A percentile compares a stretch with the other conserved stretches of the same genome.
These are phyloP conservation scores for Ogataea nakhonphanomensis DNA, from an alignment of 805 yeast genomes.

Conservation along the genomic window DNA sequence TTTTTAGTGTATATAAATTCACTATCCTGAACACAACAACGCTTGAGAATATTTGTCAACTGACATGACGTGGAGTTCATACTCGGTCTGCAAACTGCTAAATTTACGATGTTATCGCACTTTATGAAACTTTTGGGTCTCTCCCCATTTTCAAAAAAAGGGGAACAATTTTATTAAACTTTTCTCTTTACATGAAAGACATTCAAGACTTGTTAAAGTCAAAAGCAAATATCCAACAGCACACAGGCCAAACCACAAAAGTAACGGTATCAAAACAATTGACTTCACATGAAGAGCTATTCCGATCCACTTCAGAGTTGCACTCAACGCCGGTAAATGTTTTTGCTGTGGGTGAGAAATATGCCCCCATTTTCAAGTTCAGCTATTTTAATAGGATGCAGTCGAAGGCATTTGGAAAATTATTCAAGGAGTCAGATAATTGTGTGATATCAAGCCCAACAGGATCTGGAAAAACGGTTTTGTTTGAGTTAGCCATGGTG, in stretches of 20 bases:
- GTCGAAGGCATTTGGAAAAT: slow-evolving; percentile 37
- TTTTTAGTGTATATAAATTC: no score
- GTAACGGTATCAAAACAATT: neutral
- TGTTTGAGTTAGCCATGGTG: slow-evolving; percentile 51
- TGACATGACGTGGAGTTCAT: no score
- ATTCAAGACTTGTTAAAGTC: slow-evolving; percentile 2
- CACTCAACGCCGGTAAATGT: slow-evolving; percentile 6
- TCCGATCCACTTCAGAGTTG: neutral
- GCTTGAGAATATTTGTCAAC: no score
- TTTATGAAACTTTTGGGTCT: neutral
- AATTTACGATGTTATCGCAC: no score
- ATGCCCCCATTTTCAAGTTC: slow-evolving; percentile 35
- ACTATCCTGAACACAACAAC: no score
- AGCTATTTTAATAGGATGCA: slow-evolving; percentile 48
- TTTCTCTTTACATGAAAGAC: slow-evolving; percentile 2
- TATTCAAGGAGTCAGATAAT: slow-evolving; percentile 37
- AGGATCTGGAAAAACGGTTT: slow-evolving; percentile 57
- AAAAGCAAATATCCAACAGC: neutral
- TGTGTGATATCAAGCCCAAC: slow-evolving; percentile 54
- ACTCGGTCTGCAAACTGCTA: no score
- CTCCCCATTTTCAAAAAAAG: slow-evolving; percentile 6
- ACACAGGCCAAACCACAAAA: no score
- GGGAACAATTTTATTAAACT: neutral
- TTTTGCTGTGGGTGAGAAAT: slow-evolving; percentile 36
- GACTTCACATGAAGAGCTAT: slow-evolving; percentile 6